These are phyloP conservation scores for Arachis stenosperma DNA, from an alignment of 306 rosid genomes.

Conservation along the genomic window DNA sequence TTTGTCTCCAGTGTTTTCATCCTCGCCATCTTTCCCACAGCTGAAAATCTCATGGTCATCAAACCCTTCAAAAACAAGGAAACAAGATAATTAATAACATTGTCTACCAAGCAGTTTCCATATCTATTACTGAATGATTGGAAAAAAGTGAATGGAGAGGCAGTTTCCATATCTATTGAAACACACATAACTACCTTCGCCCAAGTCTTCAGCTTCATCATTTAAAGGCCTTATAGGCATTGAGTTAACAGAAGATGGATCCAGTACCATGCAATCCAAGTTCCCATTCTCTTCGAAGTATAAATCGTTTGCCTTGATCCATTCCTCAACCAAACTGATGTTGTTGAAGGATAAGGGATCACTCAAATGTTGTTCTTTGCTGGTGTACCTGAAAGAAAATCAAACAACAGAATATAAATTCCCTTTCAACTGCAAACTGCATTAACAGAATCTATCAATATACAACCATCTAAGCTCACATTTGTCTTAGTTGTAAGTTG, in stretches of 20 bases:
- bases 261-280: constrained; percentile 68
- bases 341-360: constrained; percentile 71
- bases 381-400: constrained; percentile 55
- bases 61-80: constrained; percentile 60
- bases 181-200: constrained; percentile 52
- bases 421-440: constrained; percentile 33
- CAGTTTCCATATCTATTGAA: constrained; percentile 33
- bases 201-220: constrained; percentile 71
- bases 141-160: too few relatives aligned
- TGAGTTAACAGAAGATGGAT: constrained; percentile 55
- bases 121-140: background rate
- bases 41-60: constrained; percentile 73
- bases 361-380: constrained; percentile 53
- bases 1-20: constrained; percentile 53
- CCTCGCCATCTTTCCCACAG: constrained; percentile 57
- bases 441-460: constrained; percentile 28
- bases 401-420: constrained; percentile 34
- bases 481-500: constrained; percentile 51
- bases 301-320: constrained; percentile 62
- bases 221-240: constrained; percentile 57
- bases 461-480: constrained; percentile 42
- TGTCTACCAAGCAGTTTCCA: constrained; percentile 23
- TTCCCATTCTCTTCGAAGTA: constrained; percentile 60
- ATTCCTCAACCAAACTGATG: constrained; percentile 59
- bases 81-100: constrained; percentile 32